Base-by-base conservation (phyloP, 2,329 filamentous ascomycete genomes). In the Ophiostoma angusticollis region DNA sequence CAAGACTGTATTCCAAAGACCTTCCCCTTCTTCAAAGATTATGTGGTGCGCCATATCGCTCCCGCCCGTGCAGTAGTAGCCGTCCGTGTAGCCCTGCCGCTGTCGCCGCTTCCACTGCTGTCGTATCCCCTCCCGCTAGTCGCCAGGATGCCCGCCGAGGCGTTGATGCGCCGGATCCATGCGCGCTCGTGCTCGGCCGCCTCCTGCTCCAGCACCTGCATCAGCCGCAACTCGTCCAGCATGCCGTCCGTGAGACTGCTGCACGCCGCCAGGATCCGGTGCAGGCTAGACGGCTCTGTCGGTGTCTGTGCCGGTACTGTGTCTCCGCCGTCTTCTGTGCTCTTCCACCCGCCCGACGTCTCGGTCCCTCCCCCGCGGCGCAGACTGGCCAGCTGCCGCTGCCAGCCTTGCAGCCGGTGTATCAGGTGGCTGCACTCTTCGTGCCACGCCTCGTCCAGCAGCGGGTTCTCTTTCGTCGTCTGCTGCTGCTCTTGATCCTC, bases 161-260 rank as follows among this genome's bases (percentile, higher is more conserved):
- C 52, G 49, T 69, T 74, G 59, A 72, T 67, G 41, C 51, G 58
- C 53, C 63, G 62, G 31, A 81, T 70, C 72, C 77, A 80, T 30
- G 60, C 62, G 40, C 65, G 64, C 55, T 82, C 78, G 31, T 65
- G 61, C 33, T 56, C 58, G 37, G 74, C 55, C 5, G 72, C 68
- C 48, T 74, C 72, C 33, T 58, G 59, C 56, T 79, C 74, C 40
- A 82, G 70, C 49, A 67, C 63, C 40, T 64, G 64, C 77, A 82
- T 81, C 43, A 68, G 44, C n/a, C 55, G 55, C 45, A 82, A 57
- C 59, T 81, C 78, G n/a, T 59, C 61, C 31, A 77, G 54, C 75
- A 80, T 80, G 25, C 67, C 71, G 34, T 59, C 52, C 11, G 79
- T 63, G 31, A 81, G 54, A 13, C 49, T 51, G 17, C 61, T 54